Percentiles rank a stretch among this genome's conserved stretches.
These are phyloP conservation scores for Ceratocystis destructans DNA, from an alignment of 2,329 filamentous ascomycete species.

Conservation along the genomic window DNA sequence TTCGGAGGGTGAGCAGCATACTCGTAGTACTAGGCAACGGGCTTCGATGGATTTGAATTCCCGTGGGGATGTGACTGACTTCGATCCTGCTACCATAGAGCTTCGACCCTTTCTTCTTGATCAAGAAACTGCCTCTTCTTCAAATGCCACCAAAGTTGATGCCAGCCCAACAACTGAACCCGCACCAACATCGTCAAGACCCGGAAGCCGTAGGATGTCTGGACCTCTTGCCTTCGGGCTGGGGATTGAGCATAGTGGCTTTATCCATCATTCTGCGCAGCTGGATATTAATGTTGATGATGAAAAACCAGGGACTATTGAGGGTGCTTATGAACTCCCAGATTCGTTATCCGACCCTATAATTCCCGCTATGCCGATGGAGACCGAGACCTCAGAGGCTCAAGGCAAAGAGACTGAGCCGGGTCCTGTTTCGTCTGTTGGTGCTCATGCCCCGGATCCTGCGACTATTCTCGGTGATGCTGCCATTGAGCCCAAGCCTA, in stretches of 20 bases:
- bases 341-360: background rate
- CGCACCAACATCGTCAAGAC: background rate
- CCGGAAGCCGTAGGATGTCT: background rate
- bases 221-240: conserved; percentile 27
- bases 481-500: background rate
- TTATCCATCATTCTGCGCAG: background rate
- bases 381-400: background rate
- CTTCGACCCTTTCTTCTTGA: background rate
- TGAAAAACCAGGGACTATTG: background rate
- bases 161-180: background rate
- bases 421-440: background rate
- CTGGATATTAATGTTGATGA: background rate
- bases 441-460: background rate
- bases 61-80: background rate
- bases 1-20: background rate
- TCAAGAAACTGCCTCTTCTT: background rate
- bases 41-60: background rate
- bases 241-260: conserved; percentile 10
- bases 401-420: background rate
- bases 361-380: background rate
- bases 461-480: background rate
- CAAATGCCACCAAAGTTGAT: background rate
- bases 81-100: background rate
- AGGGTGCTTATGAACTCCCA: background rate
- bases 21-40: background rate